Evolutionary conservation across 495 filamentous ascomycete species (phyloP).

Genomic region (Lasiosphaeris hirsuta): DNA sequence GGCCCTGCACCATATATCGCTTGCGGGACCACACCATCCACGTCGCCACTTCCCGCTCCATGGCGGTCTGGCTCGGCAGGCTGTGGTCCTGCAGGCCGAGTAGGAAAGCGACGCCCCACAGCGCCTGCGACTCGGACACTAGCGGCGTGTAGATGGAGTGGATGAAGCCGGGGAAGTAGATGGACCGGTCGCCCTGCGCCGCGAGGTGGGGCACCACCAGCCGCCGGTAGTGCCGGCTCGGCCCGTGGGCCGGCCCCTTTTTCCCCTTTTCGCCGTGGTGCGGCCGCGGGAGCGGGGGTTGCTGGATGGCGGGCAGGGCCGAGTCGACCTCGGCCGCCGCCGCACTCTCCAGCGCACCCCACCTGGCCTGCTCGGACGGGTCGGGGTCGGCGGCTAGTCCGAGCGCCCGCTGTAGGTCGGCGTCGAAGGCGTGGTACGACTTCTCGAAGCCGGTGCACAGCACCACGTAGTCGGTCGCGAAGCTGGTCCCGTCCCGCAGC

Average conservation of each 20-base stretch:
- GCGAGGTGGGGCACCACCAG: slow-evolving; percentile 16
- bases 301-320: background rate
- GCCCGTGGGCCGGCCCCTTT: slow-evolving; percentile 9
- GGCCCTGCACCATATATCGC: slow-evolving; percentile 28
- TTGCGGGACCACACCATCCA: slow-evolving; percentile 37
- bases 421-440: slow-evolving; percentile 16
- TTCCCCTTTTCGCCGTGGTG: background rate
- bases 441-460: slow-evolving; percentile 32
- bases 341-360: slow-evolving; percentile 10
- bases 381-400: slow-evolving; percentile 10
- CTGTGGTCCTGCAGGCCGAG: slow-evolving; percentile 22
- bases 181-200: slow-evolving; percentile 24
- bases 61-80: slow-evolving; percentile 21
- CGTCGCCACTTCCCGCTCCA: slow-evolving; percentile 31
- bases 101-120: slow-evolving; percentile 28
- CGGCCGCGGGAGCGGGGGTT: background rate
- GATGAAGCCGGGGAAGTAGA: slow-evolving; percentile 33
- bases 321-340: background rate
- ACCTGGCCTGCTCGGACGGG: slow-evolving; percentile 13
- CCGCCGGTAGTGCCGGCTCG: slow-evolving; percentile 24
- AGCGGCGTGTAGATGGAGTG: slow-evolving; percentile 30
- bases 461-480: slow-evolving; percentile 28
- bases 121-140: slow-evolving; percentile 29
- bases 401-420: slow-evolving; percentile 11
- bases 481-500: slow-evolving; percentile 11